Conservation (phyloP, 345 rosid species). For the Eucalyptus marginata region DNA sequence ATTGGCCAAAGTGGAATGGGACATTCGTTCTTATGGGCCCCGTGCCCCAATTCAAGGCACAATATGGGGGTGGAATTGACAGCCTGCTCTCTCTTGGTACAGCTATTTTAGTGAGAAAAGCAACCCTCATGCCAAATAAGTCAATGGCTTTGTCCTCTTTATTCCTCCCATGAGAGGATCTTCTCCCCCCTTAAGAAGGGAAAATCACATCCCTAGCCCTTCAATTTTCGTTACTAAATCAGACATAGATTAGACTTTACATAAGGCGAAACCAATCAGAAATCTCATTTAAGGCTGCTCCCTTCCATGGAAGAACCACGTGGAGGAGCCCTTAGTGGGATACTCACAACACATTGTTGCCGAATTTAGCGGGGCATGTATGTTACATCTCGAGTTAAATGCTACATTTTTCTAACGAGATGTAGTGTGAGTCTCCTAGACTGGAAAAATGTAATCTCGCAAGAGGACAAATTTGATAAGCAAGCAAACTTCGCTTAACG, state of each 20-base stretch:
- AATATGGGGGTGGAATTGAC: neutral
- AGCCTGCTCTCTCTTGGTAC: neutral
- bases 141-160: neutral
- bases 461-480: too few species aligned
- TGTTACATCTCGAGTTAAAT: neutral
- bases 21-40: neutral
- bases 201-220: neutral
- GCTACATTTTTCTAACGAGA: neutral
- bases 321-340: neutral
- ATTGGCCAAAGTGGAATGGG: neutral
- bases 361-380: neutral
- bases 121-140: neutral
- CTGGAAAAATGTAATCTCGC: neutral
- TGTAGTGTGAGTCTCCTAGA: neutral
- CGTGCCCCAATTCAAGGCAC: neutral
- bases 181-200: neutral
- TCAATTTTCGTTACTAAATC: neutral
- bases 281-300: too few species aligned
- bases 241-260: neutral
- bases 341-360: neutral
- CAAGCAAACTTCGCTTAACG: too few species aligned
- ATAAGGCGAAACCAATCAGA: neutral
- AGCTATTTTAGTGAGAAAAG: neutral
- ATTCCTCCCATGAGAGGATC: neutral
- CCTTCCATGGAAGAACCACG: too few species aligned